phyloP scores from a whole-genome alignment of 345 rosid genomes.

The Linum tenue region DNA sequence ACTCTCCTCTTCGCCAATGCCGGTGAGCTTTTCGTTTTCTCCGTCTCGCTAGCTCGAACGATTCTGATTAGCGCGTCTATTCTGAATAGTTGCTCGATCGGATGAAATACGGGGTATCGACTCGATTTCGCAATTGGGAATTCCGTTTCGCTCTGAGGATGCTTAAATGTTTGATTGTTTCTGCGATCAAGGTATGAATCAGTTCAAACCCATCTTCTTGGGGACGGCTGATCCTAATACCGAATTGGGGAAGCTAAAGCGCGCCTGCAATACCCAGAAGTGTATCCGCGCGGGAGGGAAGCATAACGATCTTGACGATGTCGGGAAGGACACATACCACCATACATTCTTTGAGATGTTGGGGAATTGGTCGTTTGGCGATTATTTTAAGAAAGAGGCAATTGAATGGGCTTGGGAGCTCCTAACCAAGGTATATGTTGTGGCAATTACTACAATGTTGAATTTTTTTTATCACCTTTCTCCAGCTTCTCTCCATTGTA shows the following conservation, averaged over 20 bases:
- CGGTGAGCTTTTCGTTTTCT: slow-evolving; percentile 27
- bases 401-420: slow-evolving; percentile 99
- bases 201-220: slow-evolving; percentile 81
- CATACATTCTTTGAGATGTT: slow-evolving; percentile 99
- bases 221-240: slow-evolving; percentile 87
- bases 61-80: neutral
- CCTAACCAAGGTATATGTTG: slow-evolving; percentile 45
- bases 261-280: slow-evolving; percentile 95
- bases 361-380: slow-evolving; percentile 98
- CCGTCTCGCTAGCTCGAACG: neutral
- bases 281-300: slow-evolving; percentile 97
- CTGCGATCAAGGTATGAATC: slow-evolving; percentile 75
- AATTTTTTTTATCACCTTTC: neutral
- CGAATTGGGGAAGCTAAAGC: slow-evolving; percentile 53
- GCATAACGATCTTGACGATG: slow-evolving; percentile 96
- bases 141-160: no score
- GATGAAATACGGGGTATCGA: neutral
- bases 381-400: slow-evolving; percentile 90
- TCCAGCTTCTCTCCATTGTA: slow-evolving; percentile 2
- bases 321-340: slow-evolving; percentile 95
- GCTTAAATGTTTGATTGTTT: no score
- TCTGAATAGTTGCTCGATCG: neutral
- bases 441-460: neutral
- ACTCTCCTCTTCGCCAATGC: slow-evolving; percentile 93
- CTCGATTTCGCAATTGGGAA: neutral